Evolutionary conservation across 768 basidiomycete species (phyloP).

Genomic region (Austroboletus festivus): DNA sequence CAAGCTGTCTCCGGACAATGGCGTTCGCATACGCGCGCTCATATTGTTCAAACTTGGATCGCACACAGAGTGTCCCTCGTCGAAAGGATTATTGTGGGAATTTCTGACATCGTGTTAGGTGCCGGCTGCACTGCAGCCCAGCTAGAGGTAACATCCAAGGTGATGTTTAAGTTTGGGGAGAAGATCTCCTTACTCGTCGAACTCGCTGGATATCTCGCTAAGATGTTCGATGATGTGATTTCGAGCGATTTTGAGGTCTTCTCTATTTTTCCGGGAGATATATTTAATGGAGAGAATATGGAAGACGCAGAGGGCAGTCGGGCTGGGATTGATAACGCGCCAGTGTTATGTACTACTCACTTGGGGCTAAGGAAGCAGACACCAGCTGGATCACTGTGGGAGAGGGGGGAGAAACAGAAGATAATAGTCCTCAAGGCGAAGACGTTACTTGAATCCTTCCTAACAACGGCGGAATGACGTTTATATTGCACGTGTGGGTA

Average conservation of each 20-base stretch:
- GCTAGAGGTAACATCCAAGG: not conserved
- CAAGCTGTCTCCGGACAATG: conserved; percentile 14
- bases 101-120: conserved; percentile 6
- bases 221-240: conserved; percentile 10
- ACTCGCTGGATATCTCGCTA: conserved; percentile 10
- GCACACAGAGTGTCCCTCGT: not conserved
- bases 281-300: conserved; percentile 5
- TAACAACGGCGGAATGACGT: not conserved
- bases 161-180: conserved; percentile 3
- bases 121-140: conserved; percentile 7
- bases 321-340: not conserved
- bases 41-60: not conserved
- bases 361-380: conserved; percentile 7
- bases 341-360: conserved; percentile 9
- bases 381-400: conserved; percentile 8
- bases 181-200: conserved; percentile 6
- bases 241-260: conserved; percentile 14
- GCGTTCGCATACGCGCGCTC: conserved; percentile 7
- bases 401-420: conserved; percentile 6
- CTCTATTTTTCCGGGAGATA: conserved; percentile 2
- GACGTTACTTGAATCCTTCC: conserved; percentile 7
- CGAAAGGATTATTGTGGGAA: not conserved
- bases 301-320: conserved; percentile 3
- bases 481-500: too few relatives aligned
- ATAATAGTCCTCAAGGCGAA: conserved; percentile 7